phyloP scores from a whole-genome alignment of 2,329 filamentous ascomycete species.

The Cercospora sp. region DNA sequence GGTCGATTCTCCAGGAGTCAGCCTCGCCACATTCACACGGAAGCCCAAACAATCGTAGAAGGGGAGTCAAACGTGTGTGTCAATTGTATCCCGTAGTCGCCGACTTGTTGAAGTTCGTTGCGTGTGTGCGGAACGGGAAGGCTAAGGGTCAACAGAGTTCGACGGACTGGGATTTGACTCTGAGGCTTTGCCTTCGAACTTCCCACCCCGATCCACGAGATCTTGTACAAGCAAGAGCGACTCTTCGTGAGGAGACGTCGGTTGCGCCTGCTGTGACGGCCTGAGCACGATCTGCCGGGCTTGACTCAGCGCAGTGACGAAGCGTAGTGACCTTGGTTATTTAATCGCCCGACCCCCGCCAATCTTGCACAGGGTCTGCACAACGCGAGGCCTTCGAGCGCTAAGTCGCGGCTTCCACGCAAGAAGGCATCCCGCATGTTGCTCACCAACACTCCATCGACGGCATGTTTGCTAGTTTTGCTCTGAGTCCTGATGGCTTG shows the following conservation, averaged over 20 bases:
- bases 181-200: background rate
- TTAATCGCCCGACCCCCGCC: background rate
- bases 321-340: background rate
- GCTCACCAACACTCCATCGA: background rate
- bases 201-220: background rate
- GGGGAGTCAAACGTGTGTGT: background rate
- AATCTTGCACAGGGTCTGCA: slow-evolving; percentile 1
- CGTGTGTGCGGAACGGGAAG: background rate
- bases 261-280: background rate
- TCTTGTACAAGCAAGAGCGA: background rate
- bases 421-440: background rate
- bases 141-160: background rate
- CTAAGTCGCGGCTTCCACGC: slow-evolving; percentile 3
- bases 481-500: slow-evolving; percentile 19
- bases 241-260: background rate
- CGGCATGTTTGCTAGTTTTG: slow-evolving; percentile 27
- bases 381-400: background rate
- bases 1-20: background rate
- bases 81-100: background rate
- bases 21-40: background rate
- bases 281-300: background rate
- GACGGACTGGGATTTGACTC: background rate
- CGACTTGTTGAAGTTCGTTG: background rate
- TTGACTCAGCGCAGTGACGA: background rate
- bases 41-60: background rate